phyloP scores from a whole-genome alignment of 305 asterid genomes.

The Fraxinus platypoda region DNA sequence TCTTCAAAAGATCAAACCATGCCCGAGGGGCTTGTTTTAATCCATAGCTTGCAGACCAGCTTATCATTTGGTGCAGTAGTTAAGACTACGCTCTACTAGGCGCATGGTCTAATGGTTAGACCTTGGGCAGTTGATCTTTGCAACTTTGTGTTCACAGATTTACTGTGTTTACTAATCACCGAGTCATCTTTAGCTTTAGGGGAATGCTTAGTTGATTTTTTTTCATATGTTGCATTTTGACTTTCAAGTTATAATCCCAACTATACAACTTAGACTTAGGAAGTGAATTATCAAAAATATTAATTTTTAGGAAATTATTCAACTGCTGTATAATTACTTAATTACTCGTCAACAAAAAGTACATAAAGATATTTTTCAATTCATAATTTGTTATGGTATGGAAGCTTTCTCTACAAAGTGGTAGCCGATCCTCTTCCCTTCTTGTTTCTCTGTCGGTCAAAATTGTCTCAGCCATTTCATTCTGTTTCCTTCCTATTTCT shows the following conservation, averaged over 20 bases:
- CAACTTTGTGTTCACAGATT: not conserved
- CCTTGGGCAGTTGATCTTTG: not conserved
- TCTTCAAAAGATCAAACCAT: not conserved
- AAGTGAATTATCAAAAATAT: not conserved
- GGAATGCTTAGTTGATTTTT: not conserved
- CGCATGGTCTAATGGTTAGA: not conserved
- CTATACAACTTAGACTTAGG: not conserved
- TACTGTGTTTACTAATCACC: not conserved
- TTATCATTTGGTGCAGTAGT: not conserved
- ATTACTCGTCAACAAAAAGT: too few species aligned
- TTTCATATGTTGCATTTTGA: too few species aligned
- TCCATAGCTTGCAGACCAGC: not conserved
- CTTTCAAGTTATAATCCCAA: not conserved
- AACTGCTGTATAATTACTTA: not conserved
- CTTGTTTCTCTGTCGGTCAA: not conserved
- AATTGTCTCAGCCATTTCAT: not conserved
- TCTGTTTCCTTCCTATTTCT: not conserved
- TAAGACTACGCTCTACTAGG: not conserved
- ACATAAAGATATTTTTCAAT: not conserved
- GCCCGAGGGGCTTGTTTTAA: not conserved
- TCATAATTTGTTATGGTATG: not conserved
- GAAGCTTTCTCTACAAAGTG: not conserved
- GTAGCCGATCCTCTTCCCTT: not conserved
- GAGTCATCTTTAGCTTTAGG: not conserved
- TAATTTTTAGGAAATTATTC: not conserved